These are phyloP conservation scores for Rauvolfia tetraphylla DNA, from an alignment of 257 asterid genomes.

Conservation along the genomic window DNA sequence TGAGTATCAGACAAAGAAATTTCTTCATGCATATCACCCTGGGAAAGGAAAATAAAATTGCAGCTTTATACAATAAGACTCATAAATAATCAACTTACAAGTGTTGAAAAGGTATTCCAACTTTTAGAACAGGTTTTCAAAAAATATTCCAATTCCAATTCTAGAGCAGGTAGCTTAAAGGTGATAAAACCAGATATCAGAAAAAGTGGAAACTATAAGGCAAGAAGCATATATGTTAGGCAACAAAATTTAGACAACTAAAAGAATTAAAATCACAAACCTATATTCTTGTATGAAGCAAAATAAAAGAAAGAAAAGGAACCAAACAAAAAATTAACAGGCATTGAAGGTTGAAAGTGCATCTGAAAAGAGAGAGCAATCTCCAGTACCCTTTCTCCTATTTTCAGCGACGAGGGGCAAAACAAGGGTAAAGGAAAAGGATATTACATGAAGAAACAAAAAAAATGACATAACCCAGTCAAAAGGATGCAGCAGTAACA, in stretches of 20 bases:
- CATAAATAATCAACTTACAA: background rate
- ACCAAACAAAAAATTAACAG: background rate
- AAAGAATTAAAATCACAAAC: background rate
- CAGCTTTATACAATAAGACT: background rate
- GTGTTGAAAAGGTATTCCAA: background rate
- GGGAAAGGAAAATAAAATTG: conserved; percentile 19
- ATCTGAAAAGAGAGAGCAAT: background rate
- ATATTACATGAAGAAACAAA: background rate
- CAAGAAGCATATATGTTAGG: background rate
- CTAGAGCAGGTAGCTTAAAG: background rate
- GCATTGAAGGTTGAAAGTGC: background rate
- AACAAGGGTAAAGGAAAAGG: background rate
- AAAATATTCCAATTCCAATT: background rate
- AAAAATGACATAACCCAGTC: background rate
- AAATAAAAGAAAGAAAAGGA: background rate
- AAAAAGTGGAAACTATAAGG: background rate
- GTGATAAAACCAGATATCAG: background rate
- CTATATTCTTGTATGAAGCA: background rate
- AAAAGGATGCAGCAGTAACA: background rate
- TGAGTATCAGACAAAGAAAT: conserved; percentile 33
- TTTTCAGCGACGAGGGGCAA: background rate
- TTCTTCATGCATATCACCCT: conserved; percentile 54
- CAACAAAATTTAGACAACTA: background rate
- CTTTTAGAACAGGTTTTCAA: background rate
- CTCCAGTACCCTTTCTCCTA: background rate